Evolutionary conservation across 495 filamentous ascomycete species (phyloP).

Genomic region (Lindgomyces ingoldianus): DNA sequence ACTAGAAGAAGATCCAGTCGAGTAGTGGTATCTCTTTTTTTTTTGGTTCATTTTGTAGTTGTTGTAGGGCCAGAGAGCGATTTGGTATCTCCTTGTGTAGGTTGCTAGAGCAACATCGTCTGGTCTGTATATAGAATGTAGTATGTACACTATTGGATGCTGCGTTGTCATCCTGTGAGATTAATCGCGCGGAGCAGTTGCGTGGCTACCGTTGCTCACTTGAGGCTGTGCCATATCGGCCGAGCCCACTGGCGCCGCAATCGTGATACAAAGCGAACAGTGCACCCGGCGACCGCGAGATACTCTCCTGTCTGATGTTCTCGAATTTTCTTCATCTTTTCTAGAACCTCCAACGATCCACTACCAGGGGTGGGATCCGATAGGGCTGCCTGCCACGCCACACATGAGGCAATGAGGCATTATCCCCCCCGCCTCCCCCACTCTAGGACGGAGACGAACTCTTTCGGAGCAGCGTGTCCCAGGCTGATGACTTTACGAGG

Average conservation of each 20-base stretch:
- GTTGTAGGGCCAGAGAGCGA: background rate
- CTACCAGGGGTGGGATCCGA: background rate
- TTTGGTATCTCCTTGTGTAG: background rate
- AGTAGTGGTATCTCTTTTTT: constrained; percentile 43
- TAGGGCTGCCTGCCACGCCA: background rate
- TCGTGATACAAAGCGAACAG: constrained; percentile 4
- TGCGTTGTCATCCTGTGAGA: background rate
- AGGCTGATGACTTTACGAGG: background rate
- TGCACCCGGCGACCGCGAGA: background rate
- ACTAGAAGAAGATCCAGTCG: constrained; percentile 77
- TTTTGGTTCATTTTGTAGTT: background rate
- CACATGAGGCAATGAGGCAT: background rate
- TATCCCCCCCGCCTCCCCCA: background rate
- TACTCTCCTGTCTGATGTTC: no score
- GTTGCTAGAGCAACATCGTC: constrained; percentile 6
- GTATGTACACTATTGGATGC: background rate
- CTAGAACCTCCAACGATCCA: no score
- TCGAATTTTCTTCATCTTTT: no score
- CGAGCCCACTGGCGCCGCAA: background rate
- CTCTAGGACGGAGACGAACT: no score
- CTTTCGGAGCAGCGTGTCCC: no score
- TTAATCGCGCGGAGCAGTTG: constrained; percentile 12
- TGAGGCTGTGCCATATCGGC: background rate
- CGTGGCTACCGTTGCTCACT: background rate
- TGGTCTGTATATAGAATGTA: constrained; percentile 14